Conservation (phyloP, 305 asterid species). For the Fraxinus ornus region DNA sequence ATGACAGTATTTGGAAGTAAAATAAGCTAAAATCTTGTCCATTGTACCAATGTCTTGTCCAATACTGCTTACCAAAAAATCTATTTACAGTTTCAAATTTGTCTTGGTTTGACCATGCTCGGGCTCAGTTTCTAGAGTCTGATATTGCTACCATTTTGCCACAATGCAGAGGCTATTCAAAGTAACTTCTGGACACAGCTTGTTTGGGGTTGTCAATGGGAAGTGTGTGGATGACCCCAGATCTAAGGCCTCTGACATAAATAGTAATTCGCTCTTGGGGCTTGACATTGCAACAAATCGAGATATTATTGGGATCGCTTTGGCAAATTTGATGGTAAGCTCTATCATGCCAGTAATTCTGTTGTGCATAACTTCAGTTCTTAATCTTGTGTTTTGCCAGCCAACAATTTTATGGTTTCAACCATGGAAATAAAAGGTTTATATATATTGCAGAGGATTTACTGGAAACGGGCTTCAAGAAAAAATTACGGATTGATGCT, state of each 20-base stretch:
- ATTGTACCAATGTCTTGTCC: neutral
- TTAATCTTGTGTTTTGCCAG: neutral
- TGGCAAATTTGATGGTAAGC: conserved; percentile 94
- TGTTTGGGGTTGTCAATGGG: conserved; percentile 85
- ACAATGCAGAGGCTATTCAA: conserved; percentile 69
- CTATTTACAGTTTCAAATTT: neutral
- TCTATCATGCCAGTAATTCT: neutral
- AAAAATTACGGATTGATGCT: conserved; percentile 75
- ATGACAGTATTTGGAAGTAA: neutral
- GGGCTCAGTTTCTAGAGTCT: neutral
- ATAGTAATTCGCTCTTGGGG: conserved; percentile 69
- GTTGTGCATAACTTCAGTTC: neutral
- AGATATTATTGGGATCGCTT: conserved; percentile 84
- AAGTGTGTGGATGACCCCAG: conserved; percentile 90
- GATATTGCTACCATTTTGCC: neutral
- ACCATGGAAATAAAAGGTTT: conserved; percentile 4
- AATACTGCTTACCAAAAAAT: neutral
- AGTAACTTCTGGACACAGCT: conserved; percentile 77
- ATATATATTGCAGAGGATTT: conserved; percentile 68
- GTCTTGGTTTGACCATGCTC: neutral
- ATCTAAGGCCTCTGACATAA: conserved; percentile 88
- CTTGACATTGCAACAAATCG: conserved; percentile 89
- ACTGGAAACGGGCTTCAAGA: conserved; percentile 96
- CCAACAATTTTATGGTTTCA: conserved; percentile 1
- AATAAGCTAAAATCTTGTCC: neutral